Base-by-base conservation (phyloP, 1,284 basidiomycete species). In the Athelia sp. region DNA sequence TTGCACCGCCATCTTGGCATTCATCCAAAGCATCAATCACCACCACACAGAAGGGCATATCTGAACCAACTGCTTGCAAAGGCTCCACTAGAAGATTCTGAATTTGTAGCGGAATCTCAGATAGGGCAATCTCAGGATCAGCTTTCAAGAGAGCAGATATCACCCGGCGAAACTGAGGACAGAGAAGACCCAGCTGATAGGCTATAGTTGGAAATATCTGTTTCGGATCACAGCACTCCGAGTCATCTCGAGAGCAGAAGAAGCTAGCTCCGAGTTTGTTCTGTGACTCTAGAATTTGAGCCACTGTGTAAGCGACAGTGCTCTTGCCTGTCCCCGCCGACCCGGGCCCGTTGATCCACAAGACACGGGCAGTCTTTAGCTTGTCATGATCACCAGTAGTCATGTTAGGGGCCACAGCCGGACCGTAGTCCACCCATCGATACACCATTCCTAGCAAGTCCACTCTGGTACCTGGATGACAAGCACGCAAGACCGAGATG, bases 11-110 rank as follows among this genome's bases (percentile, higher is more conserved):
- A 42, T 62, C 58, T 14, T 52, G 46, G 50, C 62, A 62, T 51
- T 64, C 62, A 49, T 65, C 62, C 8, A 65, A 46, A 0, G 62
- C 63, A 46, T 65, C 63, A 21, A 65, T 43, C 2, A 65, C 50
- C 11, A 65, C 46, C 8, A 57, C 48, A 18, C 47, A 54, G n/a
- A 29, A 42, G 3, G 51, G 52, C 34, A 54, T 50, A 14, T 45
- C 32, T 4, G 19, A n/a, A 18, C 22, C 44, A 46, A 47, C 21
- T 22, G 26, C 29, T 11, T 34, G n/a, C 11, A 52, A 42, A 50
- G 59, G 59, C 10, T 53, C 44, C 0, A 64, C 54, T n/a, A 65
- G 55, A 10, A 64, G 54, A 4, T 55, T 49, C 24, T 58, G 40
- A 9, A 59, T 46, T 22, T 63, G 58, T n/a, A 51, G 43, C 4